Base-by-base conservation (phyloP, 495 filamentous ascomycete genomes). In the Podospora tetraspora region DNA sequence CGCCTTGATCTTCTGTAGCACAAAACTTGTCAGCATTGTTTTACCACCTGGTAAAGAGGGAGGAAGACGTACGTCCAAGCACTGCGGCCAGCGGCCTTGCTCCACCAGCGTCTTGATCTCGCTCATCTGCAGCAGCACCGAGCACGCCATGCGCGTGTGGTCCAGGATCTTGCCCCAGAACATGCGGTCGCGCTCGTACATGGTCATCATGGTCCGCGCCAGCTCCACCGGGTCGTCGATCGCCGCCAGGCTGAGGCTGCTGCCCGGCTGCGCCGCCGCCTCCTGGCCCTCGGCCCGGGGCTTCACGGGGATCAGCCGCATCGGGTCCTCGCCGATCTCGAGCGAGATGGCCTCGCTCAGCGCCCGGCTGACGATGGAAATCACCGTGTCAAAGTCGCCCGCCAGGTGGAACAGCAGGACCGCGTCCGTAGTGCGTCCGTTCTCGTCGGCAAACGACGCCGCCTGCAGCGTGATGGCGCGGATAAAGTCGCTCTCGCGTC, bases 391-490 rank as follows among this genome's bases (percentile, higher is more conserved):
- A 75, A 96, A 98, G 73, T 99, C 92, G 72, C 92, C 92, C 0
- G 94, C 94, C 43, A 99, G 85, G 77, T 98, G 94, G 74, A 95
- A 97, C 56, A 99, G 81, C 60, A 99, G 84, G 6, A 97, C 94
- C 1, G 96, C 93, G 77, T 99, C 95, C 8, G 92, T 92, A 1
- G 89, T 90, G 52, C 96, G 85, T 37, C 96, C 94, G 77, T 92
- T 96, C 73, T 98, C 96, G 69, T 98, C 94, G 6, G 95, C 95
- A 66, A 93, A 89, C 63, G 86, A 88, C 37, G 95, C 95, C 34
- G 95, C 95, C 77, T 97, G 92, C 56, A 92, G 82, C 3, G 93
- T 97, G 74, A 99, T 92, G 58, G 88, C 88, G 70, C 87, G 88
- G 70, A 98, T 83, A 77, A 97, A 96, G 66, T 96, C 90, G 37